These are phyloP conservation scores for Xylariaceae sp. DNA, from an alignment of 2,329 filamentous ascomycete species.

Conservation along the genomic window DNA sequence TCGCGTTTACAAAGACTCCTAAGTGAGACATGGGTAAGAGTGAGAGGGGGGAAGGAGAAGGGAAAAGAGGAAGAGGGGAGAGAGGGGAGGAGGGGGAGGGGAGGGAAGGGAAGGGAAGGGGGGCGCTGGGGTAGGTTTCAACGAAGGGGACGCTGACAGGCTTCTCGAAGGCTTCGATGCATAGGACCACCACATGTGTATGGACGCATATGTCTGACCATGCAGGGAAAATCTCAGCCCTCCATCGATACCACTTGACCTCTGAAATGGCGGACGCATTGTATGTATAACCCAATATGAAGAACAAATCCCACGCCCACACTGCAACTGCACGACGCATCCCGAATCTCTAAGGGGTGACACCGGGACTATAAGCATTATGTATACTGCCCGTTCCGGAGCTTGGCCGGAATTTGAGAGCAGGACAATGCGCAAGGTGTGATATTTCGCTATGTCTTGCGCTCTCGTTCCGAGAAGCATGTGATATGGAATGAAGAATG, in stretches of 20 bases:
- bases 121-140: constrained; percentile 24
- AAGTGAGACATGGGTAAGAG: no score
- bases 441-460: neutral
- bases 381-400: neutral
- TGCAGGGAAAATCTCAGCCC: constrained; percentile 20
- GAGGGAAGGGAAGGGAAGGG: neutral
- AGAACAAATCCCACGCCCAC: no score
- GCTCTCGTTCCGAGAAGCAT: neutral
- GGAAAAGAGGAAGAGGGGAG: neutral
- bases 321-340: neutral
- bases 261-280: neutral
- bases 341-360: neutral
- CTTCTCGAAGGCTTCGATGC: constrained; percentile 30
- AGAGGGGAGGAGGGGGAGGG: neutral
- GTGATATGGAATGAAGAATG: no score
- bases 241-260: neutral
- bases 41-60: no score
- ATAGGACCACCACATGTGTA: constrained; percentile 21
- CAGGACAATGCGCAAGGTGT: neutral
- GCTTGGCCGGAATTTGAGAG: neutral
- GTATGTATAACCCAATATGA: neutral
- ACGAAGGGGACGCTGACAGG: constrained; percentile 14
- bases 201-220: constrained; percentile 25
- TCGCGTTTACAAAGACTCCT: no score
- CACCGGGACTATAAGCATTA: neutral